Percentiles rank a stretch among this genome's conserved stretches.
phyloP scores from a whole-genome alignment of 2,329 filamentous ascomycete genomes.

The Ophiostoma pallidulum region DNA sequence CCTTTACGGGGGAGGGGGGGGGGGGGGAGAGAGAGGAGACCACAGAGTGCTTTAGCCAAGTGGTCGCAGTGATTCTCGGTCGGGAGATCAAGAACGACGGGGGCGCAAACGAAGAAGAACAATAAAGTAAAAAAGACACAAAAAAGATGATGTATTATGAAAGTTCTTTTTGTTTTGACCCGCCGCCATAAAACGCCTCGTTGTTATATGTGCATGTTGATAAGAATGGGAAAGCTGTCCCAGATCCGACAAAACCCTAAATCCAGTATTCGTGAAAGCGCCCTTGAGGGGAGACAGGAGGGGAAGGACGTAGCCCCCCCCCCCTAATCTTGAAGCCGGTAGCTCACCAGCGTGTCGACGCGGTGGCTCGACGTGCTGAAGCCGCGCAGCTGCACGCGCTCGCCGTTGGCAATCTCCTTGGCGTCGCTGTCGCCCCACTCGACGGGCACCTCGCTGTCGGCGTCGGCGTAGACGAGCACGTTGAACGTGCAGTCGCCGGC shows the following conservation, averaged over 20 bases:
- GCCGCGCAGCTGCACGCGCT: constrained; percentile 89
- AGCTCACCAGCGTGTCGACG: constrained; percentile 93
- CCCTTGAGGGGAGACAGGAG: too few species aligned
- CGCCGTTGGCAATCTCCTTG: constrained; percentile 89
- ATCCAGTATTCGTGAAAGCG: too few species aligned
- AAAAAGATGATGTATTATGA: neutral
- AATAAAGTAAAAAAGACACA: too few species aligned
- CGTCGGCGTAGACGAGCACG: constrained; percentile 93
- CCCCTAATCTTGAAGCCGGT: constrained; percentile 47
- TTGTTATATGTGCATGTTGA: too few species aligned
- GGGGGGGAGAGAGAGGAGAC: too few species aligned
- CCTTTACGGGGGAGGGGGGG: too few species aligned
- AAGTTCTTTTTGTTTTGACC: neutral
- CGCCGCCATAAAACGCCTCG: neutral
- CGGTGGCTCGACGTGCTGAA: constrained; percentile 93
- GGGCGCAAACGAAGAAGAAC: too few species aligned
- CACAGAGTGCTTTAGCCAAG: too few species aligned
- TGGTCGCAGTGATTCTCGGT: too few species aligned
- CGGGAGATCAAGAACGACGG: too few species aligned
- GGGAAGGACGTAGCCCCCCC: neutral
- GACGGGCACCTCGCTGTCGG: constrained; percentile 89
- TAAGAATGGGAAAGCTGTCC: too few species aligned
- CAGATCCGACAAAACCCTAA: too few species aligned
- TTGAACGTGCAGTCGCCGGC: constrained; percentile 97
- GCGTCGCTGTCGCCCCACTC: constrained; percentile 99